Evolutionary conservation across 2,329 filamentous ascomycete species (phyloP).

Genomic region (Penicillium sp.): DNA sequence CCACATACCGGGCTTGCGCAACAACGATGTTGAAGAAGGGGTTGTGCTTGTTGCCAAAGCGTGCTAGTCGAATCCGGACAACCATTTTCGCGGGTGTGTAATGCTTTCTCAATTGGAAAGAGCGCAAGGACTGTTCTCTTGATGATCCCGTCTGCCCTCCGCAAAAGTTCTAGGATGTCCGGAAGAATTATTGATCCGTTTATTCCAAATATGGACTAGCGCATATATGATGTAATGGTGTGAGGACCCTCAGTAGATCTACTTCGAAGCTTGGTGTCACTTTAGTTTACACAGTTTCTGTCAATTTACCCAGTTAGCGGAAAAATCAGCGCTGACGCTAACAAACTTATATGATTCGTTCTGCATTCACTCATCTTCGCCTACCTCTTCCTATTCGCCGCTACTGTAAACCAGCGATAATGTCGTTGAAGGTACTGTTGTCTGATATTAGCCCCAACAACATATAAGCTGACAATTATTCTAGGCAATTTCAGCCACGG

Average conservation of each 20-base stretch:
- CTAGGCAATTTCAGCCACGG: slow-evolving; percentile 77
- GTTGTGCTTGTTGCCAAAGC: slow-evolving; percentile 78
- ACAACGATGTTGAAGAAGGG: slow-evolving; percentile 98
- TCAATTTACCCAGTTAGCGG: not conserved
- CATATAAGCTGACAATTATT: not conserved
- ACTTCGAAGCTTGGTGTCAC: not conserved
- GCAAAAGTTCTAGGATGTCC: slow-evolving; percentile 23
- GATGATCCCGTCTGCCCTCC: slow-evolving; percentile 16
- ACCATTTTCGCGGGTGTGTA: slow-evolving; percentile 57
- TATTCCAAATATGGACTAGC: slow-evolving; percentile 17
- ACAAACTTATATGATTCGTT: slow-evolving; percentile 23
- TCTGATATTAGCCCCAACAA: not conserved
- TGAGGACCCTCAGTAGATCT: slow-evolving; percentile 8
- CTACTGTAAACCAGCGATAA: slow-evolving; percentile 28
- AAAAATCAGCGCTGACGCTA: not conserved
- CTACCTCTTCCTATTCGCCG: slow-evolving; percentile 13
- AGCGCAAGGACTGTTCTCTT: not conserved
- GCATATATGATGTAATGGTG: slow-evolving; percentile 20
- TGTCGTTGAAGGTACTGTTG: slow-evolving; percentile 36
- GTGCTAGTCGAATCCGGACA: slow-evolving; percentile 82
- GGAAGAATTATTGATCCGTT: slow-evolving; percentile 24
- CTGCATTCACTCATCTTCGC: slow-evolving; percentile 7
- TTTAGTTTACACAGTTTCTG: not conserved
- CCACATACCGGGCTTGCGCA: slow-evolving; percentile 70
- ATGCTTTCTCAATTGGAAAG: not conserved